These are phyloP conservation scores for Beauveria sp. DNA, from an alignment of 2,329 filamentous ascomycete species.

Conservation along the genomic window DNA sequence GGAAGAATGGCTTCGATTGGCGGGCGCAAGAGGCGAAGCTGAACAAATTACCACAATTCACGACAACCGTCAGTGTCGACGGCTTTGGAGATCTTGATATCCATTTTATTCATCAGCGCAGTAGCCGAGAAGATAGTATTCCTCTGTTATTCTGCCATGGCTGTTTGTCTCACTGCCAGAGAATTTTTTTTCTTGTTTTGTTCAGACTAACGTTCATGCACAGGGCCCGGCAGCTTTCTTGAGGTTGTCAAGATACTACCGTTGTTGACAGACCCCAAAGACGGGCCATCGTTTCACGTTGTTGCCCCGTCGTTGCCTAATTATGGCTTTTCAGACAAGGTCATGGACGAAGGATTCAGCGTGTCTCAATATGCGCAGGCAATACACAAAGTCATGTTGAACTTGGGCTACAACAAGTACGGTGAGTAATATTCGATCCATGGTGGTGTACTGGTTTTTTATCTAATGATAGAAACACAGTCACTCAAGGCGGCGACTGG, in stretches of 20 bases:
- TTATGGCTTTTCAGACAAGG: conserved; percentile 33
- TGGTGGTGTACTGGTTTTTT: accelerated
- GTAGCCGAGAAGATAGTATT: conserved; percentile 42
- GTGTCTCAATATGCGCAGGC: conserved; percentile 40
- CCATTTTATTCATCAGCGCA: conserved; percentile 56
- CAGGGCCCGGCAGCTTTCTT: conserved; percentile 60
- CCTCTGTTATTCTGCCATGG: conserved; percentile 63
- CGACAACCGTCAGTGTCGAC: conserved; percentile 41
- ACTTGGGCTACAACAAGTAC: conserved; percentile 47
- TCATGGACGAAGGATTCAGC: conserved; percentile 23
- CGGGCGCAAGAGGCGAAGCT: conserved; percentile 49
- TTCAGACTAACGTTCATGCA: background rate
- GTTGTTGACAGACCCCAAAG: conserved; percentile 27
- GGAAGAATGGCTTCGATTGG: conserved; percentile 51
- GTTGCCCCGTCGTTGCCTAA: conserved; percentile 51
- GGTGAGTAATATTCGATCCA: conserved; percentile 14
- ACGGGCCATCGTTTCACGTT: conserved; percentile 41
- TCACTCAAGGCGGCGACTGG: conserved; percentile 59
- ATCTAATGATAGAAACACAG: background rate
- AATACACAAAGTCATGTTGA: conserved; percentile 60
- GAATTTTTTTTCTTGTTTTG: no score
- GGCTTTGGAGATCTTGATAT: conserved; percentile 52
- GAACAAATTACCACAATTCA: conserved; percentile 53
- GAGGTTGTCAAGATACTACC: conserved; percentile 58
- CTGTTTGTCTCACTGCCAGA: conserved; percentile 29